Evolutionary conservation across 176 grass and related monocot species (phyloP).

Genomic region (Oryza meyeriana): DNA sequence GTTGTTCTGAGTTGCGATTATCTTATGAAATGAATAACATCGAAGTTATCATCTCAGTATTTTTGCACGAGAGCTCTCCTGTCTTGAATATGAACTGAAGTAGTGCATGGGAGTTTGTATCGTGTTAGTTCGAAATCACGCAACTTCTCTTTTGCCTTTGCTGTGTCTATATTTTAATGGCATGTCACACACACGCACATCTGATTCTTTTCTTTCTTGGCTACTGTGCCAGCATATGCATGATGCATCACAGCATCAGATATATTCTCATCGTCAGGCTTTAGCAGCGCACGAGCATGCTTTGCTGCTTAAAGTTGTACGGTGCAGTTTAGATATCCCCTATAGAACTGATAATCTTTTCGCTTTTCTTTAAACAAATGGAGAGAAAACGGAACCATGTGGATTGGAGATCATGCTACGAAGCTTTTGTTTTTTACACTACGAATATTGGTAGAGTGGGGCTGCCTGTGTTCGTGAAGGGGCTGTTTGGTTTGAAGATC

Average conservation of each 20-base stretch:
- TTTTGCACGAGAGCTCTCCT: background rate
- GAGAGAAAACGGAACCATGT: constrained; percentile 36
- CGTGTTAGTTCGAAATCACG: background rate
- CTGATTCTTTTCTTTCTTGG: constrained; percentile 13
- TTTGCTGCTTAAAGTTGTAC: constrained; percentile 26
- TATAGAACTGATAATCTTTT: constrained; percentile 32
- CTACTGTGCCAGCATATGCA: constrained; percentile 1
- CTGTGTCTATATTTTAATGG: background rate
- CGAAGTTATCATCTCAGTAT: background rate
- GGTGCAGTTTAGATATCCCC: constrained; percentile 6
- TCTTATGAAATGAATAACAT: constrained; percentile 46
- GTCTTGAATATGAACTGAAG: background rate
- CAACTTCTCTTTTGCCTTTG: background rate
- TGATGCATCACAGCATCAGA: background rate
- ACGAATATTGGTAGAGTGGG: background rate
- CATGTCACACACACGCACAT: background rate
- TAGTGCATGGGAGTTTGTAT: background rate
- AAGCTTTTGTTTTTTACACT: background rate
- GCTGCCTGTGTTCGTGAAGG: background rate
- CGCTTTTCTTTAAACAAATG: constrained; percentile 34
- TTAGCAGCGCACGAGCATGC: constrained; percentile 28
- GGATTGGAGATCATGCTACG: background rate
- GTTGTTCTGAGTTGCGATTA: constrained; percentile 25
- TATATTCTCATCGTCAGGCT: constrained; percentile 24
- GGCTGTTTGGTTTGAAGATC: too few species aligned